A percentile compares a stretch with the other conserved stretches of the same genome.
Conservation (phyloP, 2,329 filamentous ascomycete genomes). For the Aquanectria penicillioides region DNA sequence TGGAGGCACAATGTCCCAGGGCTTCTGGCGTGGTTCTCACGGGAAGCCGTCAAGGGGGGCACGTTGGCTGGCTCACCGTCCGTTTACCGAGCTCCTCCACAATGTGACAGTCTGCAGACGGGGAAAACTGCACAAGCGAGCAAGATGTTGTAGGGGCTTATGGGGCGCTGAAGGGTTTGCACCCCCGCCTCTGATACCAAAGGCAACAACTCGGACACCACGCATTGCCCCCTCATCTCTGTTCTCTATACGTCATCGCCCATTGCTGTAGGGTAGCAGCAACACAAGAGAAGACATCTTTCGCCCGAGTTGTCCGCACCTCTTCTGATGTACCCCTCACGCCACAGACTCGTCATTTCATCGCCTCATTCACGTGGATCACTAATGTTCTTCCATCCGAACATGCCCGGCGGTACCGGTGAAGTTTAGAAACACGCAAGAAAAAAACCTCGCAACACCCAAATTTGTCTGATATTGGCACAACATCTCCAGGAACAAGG, state of each 20-base stretch:
- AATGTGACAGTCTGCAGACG: neutral
- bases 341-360: constrained; percentile 1
- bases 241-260: constrained; percentile 15
- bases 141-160: too few species aligned
- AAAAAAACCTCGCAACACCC: neutral
- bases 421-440: too few species aligned
- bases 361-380: neutral
- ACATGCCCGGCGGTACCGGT: neutral
- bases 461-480: neutral
- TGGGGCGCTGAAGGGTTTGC: neutral
- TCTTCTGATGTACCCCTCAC: neutral
- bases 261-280: neutral
- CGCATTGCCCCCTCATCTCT: neutral
- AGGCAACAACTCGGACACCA: neutral
- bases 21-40: constrained; percentile 4
- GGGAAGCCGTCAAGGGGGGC: neutral
- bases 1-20: too few species aligned
- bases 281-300: neutral
- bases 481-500: neutral
- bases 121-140: neutral
- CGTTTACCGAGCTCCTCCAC: neutral
- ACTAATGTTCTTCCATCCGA: neutral
- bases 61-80: constrained; percentile 2
- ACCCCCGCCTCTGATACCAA: neutral
- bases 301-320: neutral